These are phyloP conservation scores for Larix kaempferi DNA, from an alignment of 75 land plant genomes.

Conservation along the genomic window DNA sequence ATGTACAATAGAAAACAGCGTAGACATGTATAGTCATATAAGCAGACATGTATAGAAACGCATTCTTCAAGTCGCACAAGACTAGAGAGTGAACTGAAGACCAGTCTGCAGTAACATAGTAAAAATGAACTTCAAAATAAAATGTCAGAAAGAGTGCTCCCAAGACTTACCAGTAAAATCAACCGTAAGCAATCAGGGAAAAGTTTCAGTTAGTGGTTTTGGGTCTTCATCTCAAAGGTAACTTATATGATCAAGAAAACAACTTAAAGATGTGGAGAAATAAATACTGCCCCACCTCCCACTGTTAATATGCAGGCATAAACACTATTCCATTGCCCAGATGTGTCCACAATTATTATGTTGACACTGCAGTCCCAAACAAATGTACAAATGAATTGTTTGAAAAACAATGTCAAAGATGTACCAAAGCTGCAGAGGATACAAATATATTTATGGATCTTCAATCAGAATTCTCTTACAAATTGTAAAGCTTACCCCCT, in stretches of 20 bases:
- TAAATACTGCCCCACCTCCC: background rate
- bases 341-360: background rate
- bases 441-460: background rate
- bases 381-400: background rate
- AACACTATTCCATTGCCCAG: background rate
- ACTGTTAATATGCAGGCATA: background rate
- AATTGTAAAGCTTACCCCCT: background rate
- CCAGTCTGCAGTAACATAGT: background rate
- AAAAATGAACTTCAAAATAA: constrained; percentile 1
- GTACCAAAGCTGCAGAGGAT: background rate
- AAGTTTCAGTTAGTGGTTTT: background rate
- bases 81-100: too few relatives aligned
- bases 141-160: background rate
- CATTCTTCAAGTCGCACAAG: too few relatives aligned
- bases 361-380: background rate
- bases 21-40: too few relatives aligned
- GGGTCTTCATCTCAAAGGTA: background rate
- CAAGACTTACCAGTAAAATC: background rate
- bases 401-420: background rate
- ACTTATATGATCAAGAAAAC: background rate
- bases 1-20: too few relatives aligned
- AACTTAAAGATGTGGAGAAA: background rate
- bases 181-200: too few relatives aligned
- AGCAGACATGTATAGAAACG: too few relatives aligned
- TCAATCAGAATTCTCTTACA: background rate